phyloP scores from a whole-genome alignment of 169 alveolate species.

The Toxoplasma gondii region DNA sequence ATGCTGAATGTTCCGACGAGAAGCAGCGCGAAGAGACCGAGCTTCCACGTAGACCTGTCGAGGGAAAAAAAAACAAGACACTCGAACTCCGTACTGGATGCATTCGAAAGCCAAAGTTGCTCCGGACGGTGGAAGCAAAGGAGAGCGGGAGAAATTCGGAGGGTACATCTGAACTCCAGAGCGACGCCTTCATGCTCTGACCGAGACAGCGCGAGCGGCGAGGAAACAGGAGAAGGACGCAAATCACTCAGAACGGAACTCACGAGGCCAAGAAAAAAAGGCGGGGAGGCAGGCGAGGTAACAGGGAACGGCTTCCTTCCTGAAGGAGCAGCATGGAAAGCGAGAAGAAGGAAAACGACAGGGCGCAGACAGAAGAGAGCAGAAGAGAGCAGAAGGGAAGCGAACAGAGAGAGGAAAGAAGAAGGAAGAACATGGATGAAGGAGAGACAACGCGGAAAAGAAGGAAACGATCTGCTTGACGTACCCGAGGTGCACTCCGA shows the following conservation, averaged over 20 bases:
- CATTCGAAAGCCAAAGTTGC: background rate
- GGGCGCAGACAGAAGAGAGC: no score
- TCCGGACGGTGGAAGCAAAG: background rate
- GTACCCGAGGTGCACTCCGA: background rate
- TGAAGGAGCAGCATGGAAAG: no score
- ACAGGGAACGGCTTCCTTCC: no score
- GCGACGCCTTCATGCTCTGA: no score
- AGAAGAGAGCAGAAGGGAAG: background rate
- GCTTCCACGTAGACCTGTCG: background rate
- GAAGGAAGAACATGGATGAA: background rate
- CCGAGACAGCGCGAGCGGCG: no score
- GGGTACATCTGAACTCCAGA: background rate
- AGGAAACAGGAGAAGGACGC: no score
- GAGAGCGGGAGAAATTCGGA: no score
- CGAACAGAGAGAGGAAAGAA: background rate
- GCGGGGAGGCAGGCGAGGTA: no score
- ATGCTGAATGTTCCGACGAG: background rate
- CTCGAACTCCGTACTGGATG: background rate
- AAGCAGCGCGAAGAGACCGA: background rate
- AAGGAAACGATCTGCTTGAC: background rate
- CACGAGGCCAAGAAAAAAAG: no score
- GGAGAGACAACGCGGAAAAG: background rate
- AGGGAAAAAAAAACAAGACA: background rate
- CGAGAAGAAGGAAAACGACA: no score
- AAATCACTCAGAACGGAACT: no score